Conservation (phyloP, 2,329 filamentous ascomycete species). For the Cytospora piceicola region DNA sequence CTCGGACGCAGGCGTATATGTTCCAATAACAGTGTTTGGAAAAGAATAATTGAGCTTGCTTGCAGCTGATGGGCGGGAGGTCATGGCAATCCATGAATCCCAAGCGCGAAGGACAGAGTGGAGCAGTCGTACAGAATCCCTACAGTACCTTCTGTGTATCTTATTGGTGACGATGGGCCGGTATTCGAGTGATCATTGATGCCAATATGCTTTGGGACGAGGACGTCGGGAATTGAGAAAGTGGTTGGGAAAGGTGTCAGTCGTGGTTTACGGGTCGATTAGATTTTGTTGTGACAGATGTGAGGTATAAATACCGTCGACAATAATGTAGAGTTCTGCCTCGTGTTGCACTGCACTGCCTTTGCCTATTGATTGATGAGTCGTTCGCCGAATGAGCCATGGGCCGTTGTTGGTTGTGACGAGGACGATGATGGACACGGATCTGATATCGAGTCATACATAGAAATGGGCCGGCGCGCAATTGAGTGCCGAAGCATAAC, state of each 20-base stretch:
- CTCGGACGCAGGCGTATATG: not conserved
- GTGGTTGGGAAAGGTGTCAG: not conserved
- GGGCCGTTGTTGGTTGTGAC: not conserved
- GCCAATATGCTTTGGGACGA: constrained; percentile 8
- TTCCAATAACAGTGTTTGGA: no score
- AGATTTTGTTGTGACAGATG: not conserved
- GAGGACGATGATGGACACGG: not conserved
- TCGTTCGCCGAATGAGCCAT: constrained; percentile 24
- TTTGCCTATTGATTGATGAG: not conserved
- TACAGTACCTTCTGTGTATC: constrained; percentile 8
- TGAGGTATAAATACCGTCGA: not conserved
- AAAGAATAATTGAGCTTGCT: no score
- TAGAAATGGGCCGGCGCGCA: not conserved
- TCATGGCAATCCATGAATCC: not conserved
- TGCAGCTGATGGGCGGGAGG: not conserved
- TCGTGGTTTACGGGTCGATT: not conserved
- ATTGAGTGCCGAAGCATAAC: constrained; percentile 3
- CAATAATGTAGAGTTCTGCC: not conserved
- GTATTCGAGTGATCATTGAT: constrained; percentile 27
- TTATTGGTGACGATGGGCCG: constrained; percentile 3
- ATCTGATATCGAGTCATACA: constrained; percentile 23
- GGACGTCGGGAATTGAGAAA: not conserved
- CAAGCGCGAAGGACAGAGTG: not conserved
- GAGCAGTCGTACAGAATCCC: not conserved
- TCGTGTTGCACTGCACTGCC: not conserved